Base-by-base conservation (phyloP, 2,329 filamentous ascomycete genomes). In the Niveomyces coronatus region DNA sequence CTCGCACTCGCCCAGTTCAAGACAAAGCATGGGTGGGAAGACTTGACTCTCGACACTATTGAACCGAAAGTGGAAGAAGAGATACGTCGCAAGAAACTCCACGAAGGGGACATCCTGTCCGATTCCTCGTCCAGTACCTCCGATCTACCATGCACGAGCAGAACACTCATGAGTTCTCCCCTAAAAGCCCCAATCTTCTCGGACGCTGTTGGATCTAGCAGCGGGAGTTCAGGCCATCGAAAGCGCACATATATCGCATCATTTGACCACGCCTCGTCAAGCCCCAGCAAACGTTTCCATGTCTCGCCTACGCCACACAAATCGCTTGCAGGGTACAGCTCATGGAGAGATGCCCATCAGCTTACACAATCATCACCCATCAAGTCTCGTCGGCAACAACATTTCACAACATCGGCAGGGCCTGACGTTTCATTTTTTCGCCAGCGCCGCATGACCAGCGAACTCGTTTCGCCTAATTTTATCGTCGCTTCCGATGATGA, bases 1-100 rank as follows among this genome's bases (percentile, higher is more conserved):
- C 78, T 98, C 43, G 89, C 91, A 42, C 77, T 96, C 47, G 91
- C 91, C 57, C 91, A 93, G 62, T 91, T 95, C 74, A 96, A 96
- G 67, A 87, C 91, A 49, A 87, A 93, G 63, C 83, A 94, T 65
- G 88, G 88, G 57, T 93, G 87, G 80, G 83, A 95, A 62, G 85
- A 91, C 60, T 74, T 94, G 57, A 85, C 82, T 45, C 76, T 93
- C 53, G 85, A 87, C 57, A 79, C 71, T 44, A 85, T 94, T 63
- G 86, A 94, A 62, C 85, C 86, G 36, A 83, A 81, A 57, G 67
- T 89, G 45, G 82, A 89, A 55, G 76, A 87, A 55, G 76, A 89
- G 62, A 70, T 88, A 56, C 76, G 82, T 63, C 74, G 79, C 49
- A 83, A 81, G 62, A 74, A 82, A 50, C 69, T 79, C 39, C 67